These are phyloP conservation scores for Leccinellum rugosiceps DNA, from an alignment of 768 basidiomycete species.

Conservation along the genomic window DNA sequence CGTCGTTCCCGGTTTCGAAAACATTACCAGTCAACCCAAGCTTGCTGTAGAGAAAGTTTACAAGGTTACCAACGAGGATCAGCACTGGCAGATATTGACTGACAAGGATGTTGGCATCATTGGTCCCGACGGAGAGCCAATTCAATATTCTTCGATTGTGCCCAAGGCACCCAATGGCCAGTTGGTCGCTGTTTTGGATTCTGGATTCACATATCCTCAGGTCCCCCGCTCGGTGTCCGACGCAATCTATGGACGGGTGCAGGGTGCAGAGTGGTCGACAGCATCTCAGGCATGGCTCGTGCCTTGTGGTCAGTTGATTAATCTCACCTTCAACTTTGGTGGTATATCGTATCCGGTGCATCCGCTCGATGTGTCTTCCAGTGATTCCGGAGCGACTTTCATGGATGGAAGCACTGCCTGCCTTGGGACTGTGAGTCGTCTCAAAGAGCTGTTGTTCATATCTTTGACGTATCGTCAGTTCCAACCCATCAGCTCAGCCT, in stretches of 20 bases:
- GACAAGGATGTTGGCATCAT: conserved; percentile 65
- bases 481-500: conserved; percentile 80
- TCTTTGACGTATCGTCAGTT: conserved; percentile 44
- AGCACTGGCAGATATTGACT: conserved; percentile 78
- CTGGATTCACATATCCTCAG: conserved; percentile 69
- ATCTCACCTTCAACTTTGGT: conserved; percentile 68
- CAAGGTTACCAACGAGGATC: conserved; percentile 56
- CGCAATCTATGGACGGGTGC: conserved; percentile 77
- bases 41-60: conserved; percentile 65
- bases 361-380: conserved; percentile 65
- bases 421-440: conserved; percentile 58
- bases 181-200: conserved; percentile 71
- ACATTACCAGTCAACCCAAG: conserved; percentile 59
- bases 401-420: conserved; percentile 54
- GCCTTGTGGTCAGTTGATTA: conserved; percentile 72
- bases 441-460: background rate
- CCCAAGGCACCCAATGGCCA: conserved; percentile 61
- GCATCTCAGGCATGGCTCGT: conserved; percentile 61
- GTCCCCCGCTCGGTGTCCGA: conserved; percentile 74
- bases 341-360: conserved; percentile 68
- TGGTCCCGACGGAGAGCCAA: conserved; percentile 70
- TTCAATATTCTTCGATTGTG: conserved; percentile 62
- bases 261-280: conserved; percentile 63
- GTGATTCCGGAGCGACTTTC: conserved; percentile 46
- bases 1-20: conserved; percentile 56